phyloP scores from a whole-genome alignment of 2,329 filamentous ascomycete genomes.

The Sodiomyces alkalinus region DNA sequence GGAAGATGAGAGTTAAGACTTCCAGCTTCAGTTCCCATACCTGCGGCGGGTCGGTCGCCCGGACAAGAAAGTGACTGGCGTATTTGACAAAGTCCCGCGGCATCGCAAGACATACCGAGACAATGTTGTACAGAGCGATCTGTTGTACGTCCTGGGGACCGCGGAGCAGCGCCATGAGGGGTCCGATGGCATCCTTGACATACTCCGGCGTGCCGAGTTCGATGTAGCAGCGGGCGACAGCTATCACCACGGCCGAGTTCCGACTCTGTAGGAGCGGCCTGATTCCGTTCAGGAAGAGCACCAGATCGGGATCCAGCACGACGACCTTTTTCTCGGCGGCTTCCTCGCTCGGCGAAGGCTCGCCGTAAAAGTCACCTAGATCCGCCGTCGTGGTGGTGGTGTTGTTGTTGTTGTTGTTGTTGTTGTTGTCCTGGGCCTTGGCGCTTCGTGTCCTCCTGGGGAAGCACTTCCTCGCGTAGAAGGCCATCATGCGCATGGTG shows the following conservation, averaged over 20 bases:
- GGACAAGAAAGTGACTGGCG: constrained; percentile 77
- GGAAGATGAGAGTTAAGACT: constrained; percentile 79
- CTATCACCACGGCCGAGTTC: constrained; percentile 83
- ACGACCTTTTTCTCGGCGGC: constrained; percentile 38
- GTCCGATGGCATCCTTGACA: constrained; percentile 61
- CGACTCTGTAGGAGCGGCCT: constrained; percentile 79
- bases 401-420: no score
- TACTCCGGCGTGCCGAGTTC: constrained; percentile 71
- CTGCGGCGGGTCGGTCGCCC: constrained; percentile 59
- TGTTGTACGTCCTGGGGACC: constrained; percentile 78
- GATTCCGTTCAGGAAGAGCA: constrained; percentile 64
- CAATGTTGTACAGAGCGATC: constrained; percentile 84
- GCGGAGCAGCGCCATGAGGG: constrained; percentile 71
- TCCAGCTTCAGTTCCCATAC: constrained; percentile 91
- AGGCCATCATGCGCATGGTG: constrained; percentile 64
- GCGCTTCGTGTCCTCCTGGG: constrained; percentile 50
- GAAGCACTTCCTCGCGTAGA: constrained; percentile 80
- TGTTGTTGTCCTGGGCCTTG: constrained; percentile 25
- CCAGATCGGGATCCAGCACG: constrained; percentile 66
- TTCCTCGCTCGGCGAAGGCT: constrained; percentile 23
- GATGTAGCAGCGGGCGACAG: constrained; percentile 71
- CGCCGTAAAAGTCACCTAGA: constrained; percentile 69
- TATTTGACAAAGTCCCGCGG: constrained; percentile 78
- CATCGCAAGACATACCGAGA: constrained; percentile 68
- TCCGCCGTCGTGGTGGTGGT: constrained; percentile 17